phyloP scores from a whole-genome alignment of 192 early-diverging fungal genomes.

The Coemansia sp. region DNA sequence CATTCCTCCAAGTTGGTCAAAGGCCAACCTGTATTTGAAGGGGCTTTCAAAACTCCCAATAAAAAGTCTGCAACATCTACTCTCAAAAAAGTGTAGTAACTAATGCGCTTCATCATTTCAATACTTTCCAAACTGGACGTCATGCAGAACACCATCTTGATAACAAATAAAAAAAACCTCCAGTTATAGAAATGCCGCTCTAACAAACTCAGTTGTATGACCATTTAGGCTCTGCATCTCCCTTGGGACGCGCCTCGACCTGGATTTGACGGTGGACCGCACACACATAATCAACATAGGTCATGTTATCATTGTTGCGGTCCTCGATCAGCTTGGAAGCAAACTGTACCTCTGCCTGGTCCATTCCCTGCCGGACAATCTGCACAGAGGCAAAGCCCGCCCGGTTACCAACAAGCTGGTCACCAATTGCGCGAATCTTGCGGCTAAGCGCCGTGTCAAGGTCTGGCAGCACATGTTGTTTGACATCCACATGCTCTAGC shows the following conservation, averaged over 20 bases:
- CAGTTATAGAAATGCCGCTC: background rate
- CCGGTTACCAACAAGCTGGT: conserved; percentile 64
- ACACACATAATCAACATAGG: conserved; percentile 91
- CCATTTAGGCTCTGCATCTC: conserved; percentile 38
- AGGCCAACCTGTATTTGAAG: too few species aligned
- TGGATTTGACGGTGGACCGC: conserved; percentile 86
- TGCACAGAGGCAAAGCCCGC: conserved; percentile 65
- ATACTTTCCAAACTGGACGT: background rate
- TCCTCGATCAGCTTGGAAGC: conserved; percentile 81
- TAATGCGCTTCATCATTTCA: background rate
- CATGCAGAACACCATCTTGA: background rate
- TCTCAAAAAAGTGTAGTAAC: too few species aligned
- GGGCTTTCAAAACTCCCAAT: too few species aligned
- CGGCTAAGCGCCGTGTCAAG: conserved; percentile 62
- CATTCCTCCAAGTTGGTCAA: too few species aligned
- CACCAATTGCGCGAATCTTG: conserved; percentile 65
- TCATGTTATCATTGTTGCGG: conserved; percentile 81
- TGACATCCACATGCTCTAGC: conserved; percentile 68
- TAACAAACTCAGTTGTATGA: conserved; percentile 26
- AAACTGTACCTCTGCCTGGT: conserved; percentile 80
- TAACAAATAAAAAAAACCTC: background rate
- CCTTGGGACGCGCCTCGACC: conserved; percentile 62
- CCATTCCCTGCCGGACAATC: conserved; percentile 83
- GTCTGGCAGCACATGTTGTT: conserved; percentile 59
- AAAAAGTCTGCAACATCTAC: too few species aligned